These are phyloP conservation scores for Aspergillus carlsbadensis DNA, from an alignment of 495 filamentous ascomycete genomes.

Conservation along the genomic window DNA sequence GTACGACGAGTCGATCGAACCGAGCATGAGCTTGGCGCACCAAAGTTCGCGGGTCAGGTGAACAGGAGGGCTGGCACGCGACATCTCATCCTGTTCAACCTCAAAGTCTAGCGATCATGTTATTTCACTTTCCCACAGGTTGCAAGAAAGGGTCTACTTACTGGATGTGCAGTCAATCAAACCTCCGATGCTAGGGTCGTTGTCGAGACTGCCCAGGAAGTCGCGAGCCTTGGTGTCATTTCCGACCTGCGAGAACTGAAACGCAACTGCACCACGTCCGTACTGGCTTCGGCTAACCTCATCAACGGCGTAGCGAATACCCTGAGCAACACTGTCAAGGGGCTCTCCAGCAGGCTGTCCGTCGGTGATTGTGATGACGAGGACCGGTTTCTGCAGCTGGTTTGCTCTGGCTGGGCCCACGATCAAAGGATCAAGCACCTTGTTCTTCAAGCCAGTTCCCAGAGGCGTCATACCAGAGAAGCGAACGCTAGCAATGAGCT, in stretches of 20 bases:
- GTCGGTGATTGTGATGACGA: slow-evolving; percentile 72
- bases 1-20: slow-evolving; percentile 65
- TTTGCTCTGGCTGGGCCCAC: slow-evolving; percentile 47
- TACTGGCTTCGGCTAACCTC: slow-evolving; percentile 46
- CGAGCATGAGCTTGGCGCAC: slow-evolving; percentile 69
- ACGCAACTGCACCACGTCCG: slow-evolving; percentile 55
- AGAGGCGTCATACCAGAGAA: slow-evolving; percentile 70
- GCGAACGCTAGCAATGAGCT: slow-evolving; percentile 54
- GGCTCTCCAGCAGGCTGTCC: slow-evolving; percentile 61
- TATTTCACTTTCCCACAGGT: not conserved
- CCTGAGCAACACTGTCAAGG: slow-evolving; percentile 47
- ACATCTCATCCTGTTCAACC: slow-evolving; percentile 65
- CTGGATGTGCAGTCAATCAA: slow-evolving; percentile 74
- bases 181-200: slow-evolving; percentile 59
- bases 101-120: slow-evolving; percentile 54
- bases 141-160: slow-evolving; percentile 37
- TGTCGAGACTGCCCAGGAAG: slow-evolving; percentile 62
- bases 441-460: slow-evolving; percentile 58
- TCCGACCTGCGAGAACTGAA: slow-evolving; percentile 75
- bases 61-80: slow-evolving; percentile 51
- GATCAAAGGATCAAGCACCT: slow-evolving; percentile 62
- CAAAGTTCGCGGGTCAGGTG: slow-evolving; percentile 66
- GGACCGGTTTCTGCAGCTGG: slow-evolving; percentile 60
- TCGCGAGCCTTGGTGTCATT: slow-evolving; percentile 64
- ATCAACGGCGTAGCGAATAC: slow-evolving; percentile 47